A percentile compares a stretch with the other conserved stretches of the same genome.
These are phyloP conservation scores for Medakamo hakoo DNA, from an alignment of 139 green algal genomes.

Conservation along the genomic window DNA sequence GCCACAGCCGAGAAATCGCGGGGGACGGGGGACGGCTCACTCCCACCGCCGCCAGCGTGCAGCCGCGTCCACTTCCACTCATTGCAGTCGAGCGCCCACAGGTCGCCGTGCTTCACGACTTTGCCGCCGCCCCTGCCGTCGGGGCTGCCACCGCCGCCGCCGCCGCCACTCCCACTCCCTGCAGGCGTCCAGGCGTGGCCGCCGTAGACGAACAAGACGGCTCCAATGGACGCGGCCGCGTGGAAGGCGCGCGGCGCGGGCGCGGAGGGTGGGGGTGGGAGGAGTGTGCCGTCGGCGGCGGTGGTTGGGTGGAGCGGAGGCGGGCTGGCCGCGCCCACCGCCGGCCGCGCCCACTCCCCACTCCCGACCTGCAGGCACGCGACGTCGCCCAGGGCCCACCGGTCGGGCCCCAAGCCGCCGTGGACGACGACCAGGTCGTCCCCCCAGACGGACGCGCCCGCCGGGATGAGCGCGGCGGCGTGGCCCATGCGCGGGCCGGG, in stretches of 20 bases:
- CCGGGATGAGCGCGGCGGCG: constrained; percentile 5
- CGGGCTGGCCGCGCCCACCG: no score
- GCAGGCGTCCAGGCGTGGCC: neutral
- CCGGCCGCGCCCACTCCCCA: no score
- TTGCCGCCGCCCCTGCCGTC: no score
- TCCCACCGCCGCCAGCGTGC: neutral
- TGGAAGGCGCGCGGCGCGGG: constrained; percentile 26
- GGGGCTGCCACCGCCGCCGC: no score
- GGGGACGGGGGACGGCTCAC: neutral
- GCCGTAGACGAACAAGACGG: constrained; percentile 17
- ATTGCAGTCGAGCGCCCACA: neutral
- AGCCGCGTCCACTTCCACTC: neutral
- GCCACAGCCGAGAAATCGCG: constrained; percentile 38
- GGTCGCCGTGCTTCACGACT: neutral
- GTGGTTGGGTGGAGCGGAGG: no score
- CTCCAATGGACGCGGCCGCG: constrained; percentile 12
- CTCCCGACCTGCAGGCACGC: neutral
- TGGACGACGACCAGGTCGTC: constrained; percentile 13
- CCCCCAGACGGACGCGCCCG: constrained; percentile 6
- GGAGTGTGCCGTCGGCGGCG: no score
- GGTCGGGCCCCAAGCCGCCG: constrained; percentile 12
- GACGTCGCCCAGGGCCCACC: constrained; percentile 4
- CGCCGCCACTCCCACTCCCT: neutral
- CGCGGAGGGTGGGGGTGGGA: no score
- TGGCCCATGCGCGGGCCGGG: constrained; percentile 13